Evolutionary conservation across 139 green algal genomes (phyloP), one percentile per base, ranked within the genome.

Genomic region (Micractinium sp.): DNA sequence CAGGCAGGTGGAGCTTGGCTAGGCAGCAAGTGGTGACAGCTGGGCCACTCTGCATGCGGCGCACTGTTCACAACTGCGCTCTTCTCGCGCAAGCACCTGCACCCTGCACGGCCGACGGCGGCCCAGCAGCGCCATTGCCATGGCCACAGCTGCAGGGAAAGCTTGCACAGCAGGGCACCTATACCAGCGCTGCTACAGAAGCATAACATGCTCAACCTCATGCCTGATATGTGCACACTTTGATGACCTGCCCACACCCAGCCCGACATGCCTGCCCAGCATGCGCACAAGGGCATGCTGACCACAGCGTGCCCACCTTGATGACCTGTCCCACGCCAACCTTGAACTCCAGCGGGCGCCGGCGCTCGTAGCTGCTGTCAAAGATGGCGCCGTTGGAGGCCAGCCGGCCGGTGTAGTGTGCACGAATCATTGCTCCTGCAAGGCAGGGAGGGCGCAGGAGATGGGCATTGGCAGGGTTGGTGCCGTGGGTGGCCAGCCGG

Each of bases 331-430:
- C 85, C 38, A 94, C 93, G 22, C 95, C 95, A 82, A 96, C 89
- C 91, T 94, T 92, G 94, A 98, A 98, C 3, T 85, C 85, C 16
- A 98, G 95, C 0, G 97, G 97, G 63, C 92, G 75, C 20, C 95
- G 88, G 20, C 97, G 92, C 41, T 95, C 92, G 82, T 98, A 98
- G 82, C 86, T 95, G 74, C 87, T 95, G 91, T 99, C 97, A 92
- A 99, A 99, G 36, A 97, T 94, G 4, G 87, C 56, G 31, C 92
- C 93, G 85, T 96, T 95, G 86, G 85, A 95, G 33, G 90, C 90
- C 33, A 98, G 93, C 33, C 91, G 89, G 23, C 97, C 97, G 9
- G 85, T 95, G 93, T 99, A 99, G 89, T 99, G 96, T 16, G 73
- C 88, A 38, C 83, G 66, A 38, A 88, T 88, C 36, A 47, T 74